Evolutionary conservation across 768 basidiomycete species (phyloP), one percentile per base, ranked within the genome.

Genomic region (Boletus rex-veris): DNA sequence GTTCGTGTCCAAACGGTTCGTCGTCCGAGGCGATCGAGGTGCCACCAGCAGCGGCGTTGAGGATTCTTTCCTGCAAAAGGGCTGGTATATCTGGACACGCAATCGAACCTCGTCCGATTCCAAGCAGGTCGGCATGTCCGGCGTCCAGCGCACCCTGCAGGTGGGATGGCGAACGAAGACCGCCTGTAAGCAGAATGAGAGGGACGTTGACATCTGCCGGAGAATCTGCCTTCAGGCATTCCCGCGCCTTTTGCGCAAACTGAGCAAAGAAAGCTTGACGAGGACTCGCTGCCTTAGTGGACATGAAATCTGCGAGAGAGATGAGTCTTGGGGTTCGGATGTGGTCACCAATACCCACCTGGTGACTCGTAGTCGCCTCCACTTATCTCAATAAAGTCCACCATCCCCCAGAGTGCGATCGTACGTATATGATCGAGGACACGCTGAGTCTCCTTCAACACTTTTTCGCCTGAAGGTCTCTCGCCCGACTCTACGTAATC

Each of bases 341-440:
- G 35, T 42, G 3, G 18, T 38, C 28, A 5, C 14, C 26, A 3
- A 0, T 11, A 61, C 76, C 16, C 60, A 86, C 91, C 81, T 60
- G 88, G 86, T 16, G 77, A 80, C 63, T 92, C 89, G 59, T 95
- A 96, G 64, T 86, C 85, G 0, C 92, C 92, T 2, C 92, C 92
- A 51, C 86, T 90, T 54, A 96, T 81, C 69, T 96, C 92, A 47
- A 96, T 82, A 63, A 92, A 88, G 67, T 96, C 92, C 5, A 95
- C 63, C 16, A 73, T 70, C 1, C 77, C 77, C 84, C 90, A 90
- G 37, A 68, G 65, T 0, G 85, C 80, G 28, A 93, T 81, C 37
- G 76, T 66, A 16, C 71, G 67, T 12, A 92, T 73, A 62, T 93
- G 85, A 19, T 76, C 68, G 3, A 92, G 68, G 1, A 85, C 85